A percentile compares a stretch with the other conserved stretches of the same genome.
These are phyloP conservation scores for Lenzites betulinus DNA, from an alignment of 768 basidiomycete species.

Conservation along the genomic window DNA sequence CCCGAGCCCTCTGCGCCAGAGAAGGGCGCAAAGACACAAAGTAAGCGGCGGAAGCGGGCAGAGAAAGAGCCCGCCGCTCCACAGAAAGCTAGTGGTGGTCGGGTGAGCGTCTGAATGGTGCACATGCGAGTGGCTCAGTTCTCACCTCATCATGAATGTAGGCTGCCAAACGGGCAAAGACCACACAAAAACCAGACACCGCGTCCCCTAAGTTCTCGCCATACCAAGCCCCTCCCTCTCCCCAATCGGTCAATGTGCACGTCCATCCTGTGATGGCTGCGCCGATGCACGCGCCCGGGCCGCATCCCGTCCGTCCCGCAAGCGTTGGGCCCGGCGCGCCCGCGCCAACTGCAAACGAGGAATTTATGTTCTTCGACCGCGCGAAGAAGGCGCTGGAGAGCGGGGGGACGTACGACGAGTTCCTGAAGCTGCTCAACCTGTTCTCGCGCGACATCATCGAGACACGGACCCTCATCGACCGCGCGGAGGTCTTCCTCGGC, in stretches of 20 bases:
- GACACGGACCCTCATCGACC: constrained; percentile 75
- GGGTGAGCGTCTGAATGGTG: constrained; percentile 40
- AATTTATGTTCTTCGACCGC: constrained; percentile 92
- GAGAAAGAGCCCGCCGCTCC: constrained; percentile 73
- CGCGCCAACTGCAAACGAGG: constrained; percentile 48
- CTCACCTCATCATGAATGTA: constrained; percentile 29
- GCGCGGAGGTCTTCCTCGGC: constrained; percentile 79
- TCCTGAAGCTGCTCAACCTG: constrained; percentile 88
- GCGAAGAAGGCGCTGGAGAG: constrained; percentile 80
- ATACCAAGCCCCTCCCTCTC: constrained; percentile 43
- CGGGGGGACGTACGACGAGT: constrained; percentile 86
- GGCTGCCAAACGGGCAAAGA: constrained; percentile 62
- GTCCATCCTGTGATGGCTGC: constrained; percentile 26
- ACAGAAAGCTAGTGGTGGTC: constrained; percentile 48
- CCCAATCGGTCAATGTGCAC: constrained; percentile 29
- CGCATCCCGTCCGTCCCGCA: constrained; percentile 19
- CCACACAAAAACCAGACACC: constrained; percentile 59
- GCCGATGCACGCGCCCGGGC: constrained; percentile 29
- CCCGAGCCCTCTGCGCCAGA: constrained; percentile 33
- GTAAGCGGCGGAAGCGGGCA: constrained; percentile 62
- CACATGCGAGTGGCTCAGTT: neutral
- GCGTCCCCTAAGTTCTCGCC: constrained; percentile 49
- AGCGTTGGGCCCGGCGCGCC: constrained; percentile 9
- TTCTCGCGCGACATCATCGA: constrained; percentile 94
- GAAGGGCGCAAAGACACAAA: constrained; percentile 43